phyloP scores from a whole-genome alignment of 352 stramenopile genomes.

The Phytophthora nicotianae region DNA sequence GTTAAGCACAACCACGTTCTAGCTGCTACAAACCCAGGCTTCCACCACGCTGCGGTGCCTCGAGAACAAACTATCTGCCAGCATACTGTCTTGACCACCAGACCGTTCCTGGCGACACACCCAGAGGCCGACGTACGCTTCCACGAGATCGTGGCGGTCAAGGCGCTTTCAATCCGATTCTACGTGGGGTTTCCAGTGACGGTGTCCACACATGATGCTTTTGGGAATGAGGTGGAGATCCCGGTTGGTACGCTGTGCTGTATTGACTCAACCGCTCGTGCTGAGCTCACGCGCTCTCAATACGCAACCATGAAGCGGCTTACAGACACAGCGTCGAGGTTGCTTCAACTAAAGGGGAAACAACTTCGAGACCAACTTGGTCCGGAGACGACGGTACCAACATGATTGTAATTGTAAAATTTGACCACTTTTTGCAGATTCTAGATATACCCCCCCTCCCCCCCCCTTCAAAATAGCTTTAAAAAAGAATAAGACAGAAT shows the following conservation, averaged over 20 bases:
- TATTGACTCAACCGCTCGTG: conserved; percentile 31
- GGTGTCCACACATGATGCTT: conserved; percentile 9
- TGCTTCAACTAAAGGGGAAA: conserved; percentile 38
- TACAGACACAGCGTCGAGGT: conserved; percentile 29
- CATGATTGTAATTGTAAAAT: neutral
- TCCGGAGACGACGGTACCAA: neutral
- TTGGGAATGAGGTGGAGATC: conserved; percentile 20
- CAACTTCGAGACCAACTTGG: conserved; percentile 19
- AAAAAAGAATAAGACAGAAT: too few species aligned
- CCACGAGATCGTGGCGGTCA: conserved; percentile 26
- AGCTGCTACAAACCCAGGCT: conserved; percentile 28
- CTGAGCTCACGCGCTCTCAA: conserved; percentile 39
- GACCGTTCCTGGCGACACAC: conserved; percentile 36
- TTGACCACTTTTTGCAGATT: too few species aligned
- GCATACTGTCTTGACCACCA: conserved; percentile 39
- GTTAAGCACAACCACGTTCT: conserved; percentile 41
- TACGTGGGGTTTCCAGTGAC: conserved; percentile 49
- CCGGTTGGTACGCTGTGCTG: conserved; percentile 48
- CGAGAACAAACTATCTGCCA: conserved; percentile 46
- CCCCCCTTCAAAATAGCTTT: too few species aligned
- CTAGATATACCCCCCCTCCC: too few species aligned
- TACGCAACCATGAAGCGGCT: conserved; percentile 45
- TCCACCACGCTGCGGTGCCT: conserved; percentile 27
- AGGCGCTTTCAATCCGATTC: conserved; percentile 29
- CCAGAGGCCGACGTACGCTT: conserved; percentile 46